Conservation (phyloP, 345 rosid genomes). For the Salix brachista region DNA sequence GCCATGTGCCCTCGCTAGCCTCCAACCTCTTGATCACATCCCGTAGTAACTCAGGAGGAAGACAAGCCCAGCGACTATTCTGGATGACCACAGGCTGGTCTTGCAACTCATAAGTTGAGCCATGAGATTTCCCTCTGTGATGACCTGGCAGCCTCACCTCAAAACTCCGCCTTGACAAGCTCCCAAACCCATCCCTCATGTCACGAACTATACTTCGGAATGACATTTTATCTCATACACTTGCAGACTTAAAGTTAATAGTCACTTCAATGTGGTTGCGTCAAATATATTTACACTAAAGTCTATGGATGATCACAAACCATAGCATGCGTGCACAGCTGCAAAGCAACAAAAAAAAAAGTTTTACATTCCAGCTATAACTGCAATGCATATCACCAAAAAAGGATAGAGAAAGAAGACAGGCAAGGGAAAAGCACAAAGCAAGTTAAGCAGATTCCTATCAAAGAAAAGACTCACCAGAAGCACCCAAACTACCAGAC, state of each 20-base stretch:
- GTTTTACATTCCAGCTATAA: conserved; percentile 17
- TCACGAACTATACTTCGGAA: conserved; percentile 90
- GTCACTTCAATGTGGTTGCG: background rate
- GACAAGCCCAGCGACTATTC: conserved; percentile 77
- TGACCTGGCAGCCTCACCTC: conserved; percentile 71
- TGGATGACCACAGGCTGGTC: conserved; percentile 56
- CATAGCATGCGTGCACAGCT: conserved; percentile 11
- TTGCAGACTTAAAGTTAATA: background rate
- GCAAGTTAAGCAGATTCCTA: conserved; percentile 58
- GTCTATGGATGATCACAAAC: background rate
- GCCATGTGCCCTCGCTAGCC: conserved; percentile 83
- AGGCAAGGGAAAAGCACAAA: conserved; percentile 28
- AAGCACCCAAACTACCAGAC: conserved; percentile 48
- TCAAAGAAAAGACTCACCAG: conserved; percentile 41
- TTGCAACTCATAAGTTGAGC: conserved; percentile 61
- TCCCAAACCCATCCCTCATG: conserved; percentile 87
- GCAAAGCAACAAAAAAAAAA: conserved; percentile 18
- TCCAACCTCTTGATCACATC: conserved; percentile 91
- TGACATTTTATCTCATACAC: conserved; percentile 47
- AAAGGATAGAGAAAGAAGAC: conserved; percentile 27
- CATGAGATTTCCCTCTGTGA: conserved; percentile 67
- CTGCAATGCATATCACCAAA: conserved; percentile 38
- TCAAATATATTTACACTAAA: conserved; percentile 1
- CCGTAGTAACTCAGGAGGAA: conserved; percentile 79
- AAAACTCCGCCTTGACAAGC: conserved; percentile 81